Evolutionary conservation across 352 stramenopile species (phyloP).

Genomic region (Phytophthora palmivora): DNA sequence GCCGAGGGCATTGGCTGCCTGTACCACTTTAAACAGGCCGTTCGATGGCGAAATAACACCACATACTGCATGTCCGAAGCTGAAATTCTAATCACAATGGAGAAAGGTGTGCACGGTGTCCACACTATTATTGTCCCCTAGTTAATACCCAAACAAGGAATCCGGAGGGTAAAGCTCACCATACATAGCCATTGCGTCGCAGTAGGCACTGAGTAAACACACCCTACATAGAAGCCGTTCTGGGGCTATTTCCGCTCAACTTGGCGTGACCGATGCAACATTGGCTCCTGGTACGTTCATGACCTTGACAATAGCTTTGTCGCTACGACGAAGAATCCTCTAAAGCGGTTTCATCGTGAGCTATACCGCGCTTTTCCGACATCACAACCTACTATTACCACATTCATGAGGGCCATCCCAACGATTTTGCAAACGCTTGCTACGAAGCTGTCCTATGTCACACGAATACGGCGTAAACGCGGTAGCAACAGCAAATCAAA

Average conservation of each 20-base stretch:
- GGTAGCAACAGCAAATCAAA: neutral
- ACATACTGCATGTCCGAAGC: neutral
- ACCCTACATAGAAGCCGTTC: neutral
- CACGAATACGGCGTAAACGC: neutral
- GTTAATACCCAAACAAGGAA: neutral
- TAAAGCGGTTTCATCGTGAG: neutral
- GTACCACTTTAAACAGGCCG: neutral
- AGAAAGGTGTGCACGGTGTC: neutral
- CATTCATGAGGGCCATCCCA: neutral
- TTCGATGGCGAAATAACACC: neutral
- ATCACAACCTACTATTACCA: neutral
- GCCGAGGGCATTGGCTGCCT: neutral
- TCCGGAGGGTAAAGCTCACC: no score
- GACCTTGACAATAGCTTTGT: neutral
- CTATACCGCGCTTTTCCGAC: neutral
- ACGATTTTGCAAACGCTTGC: constrained; percentile 2
- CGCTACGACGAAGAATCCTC: constrained; percentile 3
- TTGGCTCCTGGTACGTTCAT: neutral
- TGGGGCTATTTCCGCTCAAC: neutral
- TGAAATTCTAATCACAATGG: neutral
- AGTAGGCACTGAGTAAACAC: no score
- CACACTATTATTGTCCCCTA: neutral
- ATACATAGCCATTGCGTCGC: no score
- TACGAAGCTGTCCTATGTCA: neutral
- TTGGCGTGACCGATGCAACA: neutral